Evolutionary conservation across 306 rosid species (phyloP), one percentile per base, ranked within the genome.

Genomic region (Abrus pulchellus): DNA sequence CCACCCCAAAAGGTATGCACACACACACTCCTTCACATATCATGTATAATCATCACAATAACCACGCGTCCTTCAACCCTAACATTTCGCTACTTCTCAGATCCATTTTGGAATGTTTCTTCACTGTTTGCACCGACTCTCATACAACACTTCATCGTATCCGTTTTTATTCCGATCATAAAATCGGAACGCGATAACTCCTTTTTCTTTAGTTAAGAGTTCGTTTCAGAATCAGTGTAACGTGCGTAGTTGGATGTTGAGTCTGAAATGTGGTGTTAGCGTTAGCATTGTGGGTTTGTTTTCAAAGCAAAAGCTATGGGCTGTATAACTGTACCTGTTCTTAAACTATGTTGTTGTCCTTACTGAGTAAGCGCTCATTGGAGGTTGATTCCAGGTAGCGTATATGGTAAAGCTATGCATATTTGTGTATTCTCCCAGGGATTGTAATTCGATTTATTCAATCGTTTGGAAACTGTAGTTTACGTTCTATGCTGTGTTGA

Each of bases 301-400:
- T 82, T 72, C 64, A n/a, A 47, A 74, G 78, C 78, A 79, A 89
- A 77, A 89, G 76, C 88, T 83, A 91, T 91, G 97, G 97, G 90
- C 82, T 56, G 88, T 89, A 79, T 90, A 81, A 83, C 77, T 88
- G 80, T 57, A 59, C 62, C 41, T 87, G 85, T 82, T 89, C 74
- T 79, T 82, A 82, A 95, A 92, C 89, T 80, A 95, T 95, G 99
- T 89, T 95, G 96, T 93, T 95, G 94, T 95, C 99, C 91, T 91
- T 91, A 86, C 47, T 95, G 87, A 93, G 99, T 89, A 91, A 89
- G 88, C 97, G 98, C 78, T 77, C 89, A 9, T 93, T 95, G 94
- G 99, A 91, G 87, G 94, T 91, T 85, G 98, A 91, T 95, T 93
- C 96, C 88, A 95, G 98, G 99, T 93, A 79, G 76, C 32, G 32